Base-by-base conservation (phyloP, 768 basidiomycete species). In the Amanita thiersii region DNA sequence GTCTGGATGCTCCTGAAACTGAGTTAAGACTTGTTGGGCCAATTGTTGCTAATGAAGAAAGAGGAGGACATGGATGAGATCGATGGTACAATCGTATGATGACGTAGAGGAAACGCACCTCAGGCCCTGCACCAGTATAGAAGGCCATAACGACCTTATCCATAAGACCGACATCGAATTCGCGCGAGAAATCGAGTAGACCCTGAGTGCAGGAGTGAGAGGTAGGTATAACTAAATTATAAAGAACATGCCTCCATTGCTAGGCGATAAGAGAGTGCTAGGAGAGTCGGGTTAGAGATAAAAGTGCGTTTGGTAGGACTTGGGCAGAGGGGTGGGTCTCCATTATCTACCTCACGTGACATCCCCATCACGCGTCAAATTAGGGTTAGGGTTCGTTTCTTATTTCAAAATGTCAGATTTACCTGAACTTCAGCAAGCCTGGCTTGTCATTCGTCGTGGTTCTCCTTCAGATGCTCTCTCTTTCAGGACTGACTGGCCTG, bases 1-100 rank as follows among this genome's bases (percentile, higher is more conserved):
- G 46, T 98, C 94, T 12, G 88, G 86, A 60, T 91, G 75, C 47
- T 99, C 96, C 62, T 98, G 92, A 56, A 99, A 84, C 58, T 93
- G 92, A 5, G 94, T 96, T 51, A 99, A 74, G 48, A 90, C 72
- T 59, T 86, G 85, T 64, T 98, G 94, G 11, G 94, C 94, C 59
- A 82, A 61, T 79, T 87, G 85, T 87, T 93, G 93, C 93, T 98
- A 56, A 37, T 40, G 33, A 42, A 42, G 39, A 17, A 34, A 51
- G 28, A 30, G 52, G 23, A 34, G 49, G 21, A 26, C 52, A 53
- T 50, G 51, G 55, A 60, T 65, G 48, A 56, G 52, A 43, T 41
- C 41, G 41, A 38, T 43, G 19, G 7, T 47, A 32, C 26, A 36
- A 37, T 15, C 44, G 46, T 44, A 47, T 14, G 31, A 35, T 44